These are phyloP conservation scores for Dactylellina leptospora DNA, from an alignment of 2,329 filamentous ascomycete genomes.

Conservation along the genomic window DNA sequence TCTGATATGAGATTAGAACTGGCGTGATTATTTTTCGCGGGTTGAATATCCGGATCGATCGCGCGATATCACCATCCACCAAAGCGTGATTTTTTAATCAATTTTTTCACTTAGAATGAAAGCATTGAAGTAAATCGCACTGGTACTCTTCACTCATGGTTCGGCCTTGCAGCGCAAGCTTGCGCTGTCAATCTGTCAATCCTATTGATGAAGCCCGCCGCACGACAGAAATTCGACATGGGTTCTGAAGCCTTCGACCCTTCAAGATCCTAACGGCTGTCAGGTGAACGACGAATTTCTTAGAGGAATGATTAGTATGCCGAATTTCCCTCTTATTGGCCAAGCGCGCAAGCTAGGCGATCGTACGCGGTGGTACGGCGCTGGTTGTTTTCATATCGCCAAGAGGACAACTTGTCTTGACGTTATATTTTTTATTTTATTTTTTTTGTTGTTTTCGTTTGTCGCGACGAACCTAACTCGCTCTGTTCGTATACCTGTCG, in stretches of 20 bases:
- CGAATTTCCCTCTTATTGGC: too few relatives aligned
- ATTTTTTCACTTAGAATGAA: neutral
- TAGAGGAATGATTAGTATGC: too few relatives aligned
- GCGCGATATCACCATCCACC: neutral
- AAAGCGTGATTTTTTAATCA: neutral
- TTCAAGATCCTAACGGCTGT: too few relatives aligned
- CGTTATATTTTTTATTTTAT: neutral
- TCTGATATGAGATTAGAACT: neutral
- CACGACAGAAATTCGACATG: neutral
- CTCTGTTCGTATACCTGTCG: slow-evolving; percentile 14
- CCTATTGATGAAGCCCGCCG: neutral
- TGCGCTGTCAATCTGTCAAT: neutral
- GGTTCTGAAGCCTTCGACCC: neutral
- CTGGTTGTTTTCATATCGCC: slow-evolving; percentile 5
- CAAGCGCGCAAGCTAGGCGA: too few relatives aligned
- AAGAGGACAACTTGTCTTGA: slow-evolving; percentile 16
- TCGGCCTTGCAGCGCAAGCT: too few relatives aligned
- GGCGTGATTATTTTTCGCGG: neutral
- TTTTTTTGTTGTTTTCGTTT: neutral
- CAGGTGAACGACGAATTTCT: neutral
- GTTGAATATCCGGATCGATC: neutral
- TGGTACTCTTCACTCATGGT: too few relatives aligned
- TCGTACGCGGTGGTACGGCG: too few relatives aligned
- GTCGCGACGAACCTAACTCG: slow-evolving; percentile 29
- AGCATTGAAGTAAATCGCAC: neutral